Base-by-base conservation (phyloP, 208 protist species). In the Trypanosoma scelopori region DNA sequence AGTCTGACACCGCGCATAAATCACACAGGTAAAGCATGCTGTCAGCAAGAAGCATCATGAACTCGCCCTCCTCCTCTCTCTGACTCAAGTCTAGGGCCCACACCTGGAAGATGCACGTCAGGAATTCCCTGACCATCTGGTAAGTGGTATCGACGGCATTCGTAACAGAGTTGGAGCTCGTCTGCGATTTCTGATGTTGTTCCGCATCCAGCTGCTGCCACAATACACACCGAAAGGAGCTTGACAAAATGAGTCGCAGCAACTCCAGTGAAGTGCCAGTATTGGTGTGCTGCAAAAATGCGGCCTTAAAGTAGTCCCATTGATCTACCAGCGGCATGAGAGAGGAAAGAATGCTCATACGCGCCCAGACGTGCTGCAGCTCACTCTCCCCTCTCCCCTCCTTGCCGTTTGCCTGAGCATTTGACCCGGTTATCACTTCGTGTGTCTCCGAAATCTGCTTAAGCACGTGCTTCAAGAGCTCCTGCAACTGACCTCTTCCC, bases 1-100 rank as follows among this genome's bases (percentile, higher is more conserved):
- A 85, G 52, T 75, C 65, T 9, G 66, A 65, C 16, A 95, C 63
- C 16, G 81, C 76, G 1, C 74, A 70, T 12, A 95, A 27, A 69
- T 95, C 89, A 57, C 79, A 89, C 5, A 95, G 63, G 48, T 71
- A 69, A 12, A 84, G 46, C 57, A 93, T 81, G 27, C 65, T 76
- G n/a, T 77, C 74, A 15, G 27, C 50, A 45, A 52, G 50, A 39
- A 76, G 35, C 15, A 15, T 28, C 74, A 53, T 57, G 66, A 60
- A n/a, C n/a, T n/a, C n/a, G 28, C 41, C 5, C 42, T 47, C 45
- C 62, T 23, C 51, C 3, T 47, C 25, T 37, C 9, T 25, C 62
- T 47, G 35, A 35, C 28, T 7, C 35, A 37, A 60, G 28, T 67
- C 50, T 7, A 46, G 18, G 22, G 45, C 20, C 69, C 69, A 74